Conservation (phyloP, 768 basidiomycete species). For the Lactarius akahatsu region DNA sequence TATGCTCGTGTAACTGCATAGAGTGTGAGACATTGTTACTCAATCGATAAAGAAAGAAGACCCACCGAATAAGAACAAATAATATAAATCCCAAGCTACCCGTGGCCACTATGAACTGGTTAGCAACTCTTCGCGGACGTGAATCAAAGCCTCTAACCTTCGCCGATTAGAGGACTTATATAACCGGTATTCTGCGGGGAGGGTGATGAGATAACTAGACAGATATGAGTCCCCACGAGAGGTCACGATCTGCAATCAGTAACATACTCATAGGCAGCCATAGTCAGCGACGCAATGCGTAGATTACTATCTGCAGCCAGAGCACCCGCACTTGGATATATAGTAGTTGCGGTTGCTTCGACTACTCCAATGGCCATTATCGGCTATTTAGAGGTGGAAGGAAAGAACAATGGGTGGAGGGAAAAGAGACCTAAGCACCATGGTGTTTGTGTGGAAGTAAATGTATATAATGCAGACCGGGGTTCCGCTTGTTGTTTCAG, state of each 20-base stretch:
- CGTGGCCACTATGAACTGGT: background rate
- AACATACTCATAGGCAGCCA: conserved; percentile 30
- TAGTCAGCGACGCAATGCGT: conserved; percentile 22
- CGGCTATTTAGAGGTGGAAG: background rate
- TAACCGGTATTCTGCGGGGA: conserved; percentile 26
- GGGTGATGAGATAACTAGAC: conserved; percentile 27
- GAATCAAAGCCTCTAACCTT: conserved; percentile 3
- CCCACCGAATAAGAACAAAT: conserved; percentile 26
- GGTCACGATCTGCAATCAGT: background rate
- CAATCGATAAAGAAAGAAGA: background rate
- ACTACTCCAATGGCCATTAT: background rate
- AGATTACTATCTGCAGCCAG: conserved; percentile 19
- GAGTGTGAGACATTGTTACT: background rate
- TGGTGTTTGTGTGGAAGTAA: no score
- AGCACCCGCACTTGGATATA: background rate
- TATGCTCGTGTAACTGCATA: conserved; percentile 46
- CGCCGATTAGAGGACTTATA: conserved; percentile 13
- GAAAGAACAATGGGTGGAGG: background rate
- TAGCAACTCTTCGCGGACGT: background rate
- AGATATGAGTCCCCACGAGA: background rate
- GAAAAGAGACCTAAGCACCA: background rate
- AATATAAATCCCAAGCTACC: conserved; percentile 22
- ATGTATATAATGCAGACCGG: background rate
- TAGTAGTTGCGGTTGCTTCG: background rate
- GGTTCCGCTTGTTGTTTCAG: no score